A percentile compares a stretch with the other conserved stretches of the same genome.
phyloP scores from a whole-genome alignment of 2,329 filamentous ascomycete species.

The Calonectria leucothoes region DNA sequence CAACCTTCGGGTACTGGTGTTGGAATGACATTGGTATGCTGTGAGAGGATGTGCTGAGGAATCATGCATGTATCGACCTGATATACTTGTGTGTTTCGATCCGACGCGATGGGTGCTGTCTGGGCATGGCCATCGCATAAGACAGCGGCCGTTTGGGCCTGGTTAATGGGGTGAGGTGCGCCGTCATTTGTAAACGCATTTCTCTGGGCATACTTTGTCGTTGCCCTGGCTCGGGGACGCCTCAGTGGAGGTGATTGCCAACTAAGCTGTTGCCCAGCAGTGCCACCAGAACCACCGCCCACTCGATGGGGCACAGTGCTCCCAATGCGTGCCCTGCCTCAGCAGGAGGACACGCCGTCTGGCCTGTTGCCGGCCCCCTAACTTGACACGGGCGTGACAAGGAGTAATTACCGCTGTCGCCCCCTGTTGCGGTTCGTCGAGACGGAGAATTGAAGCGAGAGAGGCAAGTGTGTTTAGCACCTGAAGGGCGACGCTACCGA shows the following conservation, averaged over 20 bases:
- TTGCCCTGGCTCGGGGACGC: background rate
- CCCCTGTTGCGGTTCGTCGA: background rate
- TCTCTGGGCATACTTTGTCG: background rate
- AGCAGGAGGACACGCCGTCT: background rate
- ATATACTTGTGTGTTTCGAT: background rate
- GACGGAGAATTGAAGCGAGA: background rate
- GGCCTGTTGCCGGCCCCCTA: background rate
- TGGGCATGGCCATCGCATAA: background rate
- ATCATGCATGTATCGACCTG: background rate
- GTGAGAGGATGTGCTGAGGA: background rate
- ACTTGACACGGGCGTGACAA: background rate
- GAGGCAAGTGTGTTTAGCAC: background rate
- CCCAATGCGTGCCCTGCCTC: background rate
- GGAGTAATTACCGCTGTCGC: background rate
- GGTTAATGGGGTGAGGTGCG: background rate
- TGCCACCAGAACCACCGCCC: constrained; percentile 5
- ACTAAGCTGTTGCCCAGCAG: constrained; percentile 1
- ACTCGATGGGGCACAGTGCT: background rate
- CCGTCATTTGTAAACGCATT: background rate
- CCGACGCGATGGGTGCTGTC: too few relatives aligned
- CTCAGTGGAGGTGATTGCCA: background rate
- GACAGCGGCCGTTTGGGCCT: background rate
- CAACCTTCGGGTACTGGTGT: background rate
- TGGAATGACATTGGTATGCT: background rate
- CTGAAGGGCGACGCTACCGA: background rate